Evolutionary conservation across 2,329 filamentous ascomycete genomes (phyloP).

Genomic region (Leptodontidium sp.): DNA sequence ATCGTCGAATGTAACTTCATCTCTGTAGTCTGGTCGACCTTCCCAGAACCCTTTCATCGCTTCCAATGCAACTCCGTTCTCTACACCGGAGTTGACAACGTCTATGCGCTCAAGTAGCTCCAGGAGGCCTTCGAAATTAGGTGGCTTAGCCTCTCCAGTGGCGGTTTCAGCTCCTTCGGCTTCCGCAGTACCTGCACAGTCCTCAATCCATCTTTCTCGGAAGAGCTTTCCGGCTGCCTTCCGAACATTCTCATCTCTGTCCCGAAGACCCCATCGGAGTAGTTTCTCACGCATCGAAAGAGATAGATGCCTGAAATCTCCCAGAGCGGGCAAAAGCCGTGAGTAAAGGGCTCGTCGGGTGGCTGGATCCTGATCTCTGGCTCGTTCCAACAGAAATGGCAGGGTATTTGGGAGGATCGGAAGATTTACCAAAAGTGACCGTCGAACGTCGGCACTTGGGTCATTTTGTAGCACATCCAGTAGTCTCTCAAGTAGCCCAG

Average conservation of each 20-base stretch:
- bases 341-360: constrained; percentile 89
- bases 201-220: constrained; percentile 96
- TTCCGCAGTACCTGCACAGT: constrained; percentile 77
- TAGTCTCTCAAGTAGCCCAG: constrained; percentile 81
- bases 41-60: constrained; percentile 98
- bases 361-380: constrained; percentile 84
- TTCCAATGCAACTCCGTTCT: constrained; percentile 89
- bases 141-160: constrained; percentile 61
- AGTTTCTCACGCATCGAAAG: constrained; percentile 95
- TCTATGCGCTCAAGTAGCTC: constrained; percentile 95
- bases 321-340: constrained; percentile 83
- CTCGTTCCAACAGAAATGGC: constrained; percentile 87
- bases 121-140: constrained; percentile 82
- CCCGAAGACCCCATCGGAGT: constrained; percentile 90
- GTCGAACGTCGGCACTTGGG: constrained; percentile 89
- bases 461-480: constrained; percentile 92
- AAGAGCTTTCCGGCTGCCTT: constrained; percentile 92
- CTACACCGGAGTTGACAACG: constrained; percentile 86
- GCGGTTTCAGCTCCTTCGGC: constrained; percentile 54
- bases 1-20: constrained; percentile 76
- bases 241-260: constrained; percentile 92
- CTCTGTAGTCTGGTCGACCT: constrained; percentile 82
- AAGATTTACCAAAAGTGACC: constrained; percentile 89
- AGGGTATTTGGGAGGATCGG: constrained; percentile 84
- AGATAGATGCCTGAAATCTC: constrained; percentile 93